These are phyloP conservation scores for Houttuynia cordata DNA, from an alignment of 164 flowering plant genomes.

Conservation along the genomic window DNA sequence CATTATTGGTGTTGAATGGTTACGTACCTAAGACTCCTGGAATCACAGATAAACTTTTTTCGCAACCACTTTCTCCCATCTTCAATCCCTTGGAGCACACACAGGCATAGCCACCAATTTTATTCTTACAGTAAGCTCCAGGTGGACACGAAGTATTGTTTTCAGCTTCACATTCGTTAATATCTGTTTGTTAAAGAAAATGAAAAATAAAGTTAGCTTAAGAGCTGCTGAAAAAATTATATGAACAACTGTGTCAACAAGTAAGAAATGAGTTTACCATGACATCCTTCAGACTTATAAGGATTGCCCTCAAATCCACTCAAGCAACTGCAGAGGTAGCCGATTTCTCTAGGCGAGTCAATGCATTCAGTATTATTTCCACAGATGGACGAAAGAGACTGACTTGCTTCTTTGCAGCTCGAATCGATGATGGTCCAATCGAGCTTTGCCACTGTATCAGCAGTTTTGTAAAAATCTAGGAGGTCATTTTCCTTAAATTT, in stretches of 20 bases:
- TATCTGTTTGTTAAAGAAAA: not conserved
- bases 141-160: not conserved
- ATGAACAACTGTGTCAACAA: not conserved
- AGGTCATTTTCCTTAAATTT: not conserved
- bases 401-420: constrained; percentile 16
- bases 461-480: not conserved
- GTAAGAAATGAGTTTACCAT: not conserved
- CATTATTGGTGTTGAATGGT: not conserved
- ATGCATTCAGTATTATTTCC: constrained; percentile 15
- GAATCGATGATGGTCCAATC: constrained; percentile 32
- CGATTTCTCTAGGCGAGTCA: constrained; percentile 13
- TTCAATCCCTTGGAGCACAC: not conserved
- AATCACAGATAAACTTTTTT: not conserved
- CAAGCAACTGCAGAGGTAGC: constrained; percentile 36
- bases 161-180: not conserved
- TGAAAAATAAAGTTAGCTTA: not conserved
- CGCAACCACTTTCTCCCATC: not conserved
- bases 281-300: constrained; percentile 6
- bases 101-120: not conserved
- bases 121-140: constrained; percentile 1
- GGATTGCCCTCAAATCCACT: constrained; percentile 48
- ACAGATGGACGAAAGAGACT: constrained; percentile 12
- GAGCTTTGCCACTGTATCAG: constrained; percentile 10
- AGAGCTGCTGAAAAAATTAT: no score
- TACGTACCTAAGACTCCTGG: not conserved